These are phyloP conservation scores for Wolfiporia cocos DNA, from an alignment of 1,284 basidiomycete genomes.

Conservation along the genomic window DNA sequence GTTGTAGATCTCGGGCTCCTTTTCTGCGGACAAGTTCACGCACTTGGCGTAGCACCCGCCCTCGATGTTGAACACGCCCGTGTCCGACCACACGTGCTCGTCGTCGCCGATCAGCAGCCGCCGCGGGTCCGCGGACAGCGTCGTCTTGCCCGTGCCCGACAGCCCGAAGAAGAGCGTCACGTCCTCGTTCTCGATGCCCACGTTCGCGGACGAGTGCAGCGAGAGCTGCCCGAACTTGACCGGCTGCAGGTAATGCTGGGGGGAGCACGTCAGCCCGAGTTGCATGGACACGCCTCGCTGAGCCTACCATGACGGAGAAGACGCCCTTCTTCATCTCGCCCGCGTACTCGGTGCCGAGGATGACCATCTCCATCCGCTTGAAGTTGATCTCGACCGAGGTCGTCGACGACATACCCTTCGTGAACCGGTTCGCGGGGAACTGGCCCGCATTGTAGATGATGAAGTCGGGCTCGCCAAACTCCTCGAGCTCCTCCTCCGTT, in stretches of 20 bases:
- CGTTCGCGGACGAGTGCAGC: constrained; percentile 98
- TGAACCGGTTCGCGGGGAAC: constrained; percentile 99
- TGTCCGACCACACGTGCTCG: constrained; percentile 97
- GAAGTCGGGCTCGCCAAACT: constrained; percentile 98
- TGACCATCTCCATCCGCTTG: constrained; percentile 99
- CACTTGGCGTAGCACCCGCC: constrained; percentile 99
- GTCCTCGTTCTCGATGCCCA: constrained; percentile 85
- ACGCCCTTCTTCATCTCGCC: constrained; percentile 99
- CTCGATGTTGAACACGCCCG: constrained; percentile 99
- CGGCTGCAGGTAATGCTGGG: constrained; percentile 93
- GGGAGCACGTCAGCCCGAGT: constrained; percentile 12
- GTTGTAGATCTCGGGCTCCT: constrained; percentile 96
- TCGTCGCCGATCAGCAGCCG: constrained; percentile 94
- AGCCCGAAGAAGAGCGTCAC: constrained; percentile 99
- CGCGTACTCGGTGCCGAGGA: constrained; percentile 98
- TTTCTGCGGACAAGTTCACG: constrained; percentile 94
- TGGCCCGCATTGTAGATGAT: constrained; percentile 99
- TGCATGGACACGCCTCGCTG: not conserved
- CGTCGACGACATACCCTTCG: constrained; percentile 98
- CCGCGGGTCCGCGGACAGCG: constrained; percentile 89
- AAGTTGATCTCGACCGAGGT: constrained; percentile 99
- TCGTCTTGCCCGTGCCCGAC: constrained; percentile 98
- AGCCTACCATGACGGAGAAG: constrained; percentile 93
- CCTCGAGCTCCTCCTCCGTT: constrained; percentile 88
- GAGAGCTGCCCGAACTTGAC: constrained; percentile 99